These are phyloP conservation scores for Macadamia tetraphylla DNA, from an alignment of 164 flowering plant genomes.

Conservation along the genomic window DNA sequence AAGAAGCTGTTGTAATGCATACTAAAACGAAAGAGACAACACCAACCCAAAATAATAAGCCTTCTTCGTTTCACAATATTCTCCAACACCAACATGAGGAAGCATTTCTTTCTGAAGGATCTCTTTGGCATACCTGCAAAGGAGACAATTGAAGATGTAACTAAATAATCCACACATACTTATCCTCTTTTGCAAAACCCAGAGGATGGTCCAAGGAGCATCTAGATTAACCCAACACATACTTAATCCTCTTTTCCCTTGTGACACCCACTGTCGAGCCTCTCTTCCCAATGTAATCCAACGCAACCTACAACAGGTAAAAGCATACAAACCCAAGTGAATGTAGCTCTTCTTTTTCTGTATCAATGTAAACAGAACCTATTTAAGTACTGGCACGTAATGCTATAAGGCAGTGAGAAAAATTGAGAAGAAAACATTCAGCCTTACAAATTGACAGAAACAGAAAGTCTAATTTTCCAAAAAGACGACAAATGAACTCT, in stretches of 20 bases:
- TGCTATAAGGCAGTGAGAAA: background rate
- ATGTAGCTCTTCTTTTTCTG: background rate
- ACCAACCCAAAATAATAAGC: constrained; percentile 94
- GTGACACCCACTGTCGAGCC: constrained; percentile 98
- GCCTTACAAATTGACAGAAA: background rate
- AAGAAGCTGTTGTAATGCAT: constrained; percentile 3
- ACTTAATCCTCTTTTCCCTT: constrained; percentile 93
- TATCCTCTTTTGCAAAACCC: background rate
- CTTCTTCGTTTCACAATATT: constrained; percentile 95
- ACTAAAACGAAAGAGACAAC: background rate
- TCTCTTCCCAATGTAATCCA: constrained; percentile 95
- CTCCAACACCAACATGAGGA: constrained; percentile 97
- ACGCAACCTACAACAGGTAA: constrained; percentile 62
- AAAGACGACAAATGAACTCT: too few relatives aligned
- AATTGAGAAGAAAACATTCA: background rate
- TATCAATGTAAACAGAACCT: background rate
- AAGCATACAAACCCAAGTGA: constrained; percentile 1
- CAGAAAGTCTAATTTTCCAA: background rate
- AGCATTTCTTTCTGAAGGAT: constrained; percentile 99
- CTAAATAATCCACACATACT: too few relatives aligned
- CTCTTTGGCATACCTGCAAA: constrained; percentile 82
- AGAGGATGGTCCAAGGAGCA: background rate
- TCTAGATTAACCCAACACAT: constrained; percentile 12
- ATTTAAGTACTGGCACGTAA: background rate
- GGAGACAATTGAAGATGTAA: background rate